Conservation (phyloP, 2,329 filamentous ascomycete species). For the Corinectria fuckeliana region DNA sequence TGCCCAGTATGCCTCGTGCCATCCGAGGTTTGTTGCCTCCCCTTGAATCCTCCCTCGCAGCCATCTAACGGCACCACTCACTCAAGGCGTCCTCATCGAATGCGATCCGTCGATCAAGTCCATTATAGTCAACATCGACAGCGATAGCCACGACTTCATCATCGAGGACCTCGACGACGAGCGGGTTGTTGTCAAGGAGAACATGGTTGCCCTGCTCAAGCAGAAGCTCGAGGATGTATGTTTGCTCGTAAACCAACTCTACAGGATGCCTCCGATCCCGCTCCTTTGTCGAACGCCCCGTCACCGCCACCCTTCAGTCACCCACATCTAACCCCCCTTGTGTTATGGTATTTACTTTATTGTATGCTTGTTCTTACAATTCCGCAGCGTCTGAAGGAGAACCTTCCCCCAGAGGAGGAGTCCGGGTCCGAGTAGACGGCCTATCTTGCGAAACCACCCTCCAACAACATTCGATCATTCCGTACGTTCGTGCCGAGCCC, state of each 20-base stretch:
- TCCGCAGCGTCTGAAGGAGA: slow-evolving; percentile 57
- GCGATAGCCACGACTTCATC: slow-evolving; percentile 73
- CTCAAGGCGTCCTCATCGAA: slow-evolving; percentile 73
- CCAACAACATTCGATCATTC: not conserved
- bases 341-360: not conserved
- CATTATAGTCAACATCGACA: slow-evolving; percentile 80
- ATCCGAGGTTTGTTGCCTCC: slow-evolving; percentile 55
- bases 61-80: slow-evolving; percentile 1
- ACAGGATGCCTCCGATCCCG: not conserved
- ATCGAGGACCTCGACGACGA: slow-evolving; percentile 83
- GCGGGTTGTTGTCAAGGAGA: slow-evolving; percentile 76
- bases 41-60: not conserved
- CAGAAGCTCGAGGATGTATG: slow-evolving; percentile 70
- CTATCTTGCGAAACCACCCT: not conserved
- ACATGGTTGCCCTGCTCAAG: slow-evolving; percentile 73
- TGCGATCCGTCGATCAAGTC: slow-evolving; percentile 89
- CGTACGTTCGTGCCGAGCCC: not conserved
- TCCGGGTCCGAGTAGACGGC: slow-evolving; percentile 55
- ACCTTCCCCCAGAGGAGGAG: slow-evolving; percentile 57
- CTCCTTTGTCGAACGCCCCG: not conserved
- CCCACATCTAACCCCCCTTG: not conserved
- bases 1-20: slow-evolving; percentile 59
- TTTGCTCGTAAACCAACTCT: not conserved
- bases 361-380: slow-evolving; percentile 17
- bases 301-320: not conserved